A percentile compares a stretch with the other conserved stretches of the same genome.
phyloP scores from a whole-genome alignment of 352 stramenopile species.

The Phytophthora cryptogea region DNA sequence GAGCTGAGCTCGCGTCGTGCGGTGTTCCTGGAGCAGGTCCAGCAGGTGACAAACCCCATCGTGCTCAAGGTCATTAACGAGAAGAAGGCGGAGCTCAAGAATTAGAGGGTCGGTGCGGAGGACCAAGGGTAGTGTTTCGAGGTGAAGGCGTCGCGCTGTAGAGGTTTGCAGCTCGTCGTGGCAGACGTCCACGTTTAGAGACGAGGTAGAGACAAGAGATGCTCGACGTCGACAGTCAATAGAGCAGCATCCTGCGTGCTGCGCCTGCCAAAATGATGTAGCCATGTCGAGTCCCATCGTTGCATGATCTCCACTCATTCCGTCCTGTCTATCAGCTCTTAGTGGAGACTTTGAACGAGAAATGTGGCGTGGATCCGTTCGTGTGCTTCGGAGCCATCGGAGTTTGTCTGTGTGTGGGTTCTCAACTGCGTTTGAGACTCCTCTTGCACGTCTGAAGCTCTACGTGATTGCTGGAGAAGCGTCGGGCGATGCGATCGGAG shows the following conservation, averaged over 20 bases:
- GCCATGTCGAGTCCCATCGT: constrained; percentile 19
- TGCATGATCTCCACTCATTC: constrained; percentile 16
- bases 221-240: constrained; percentile 35
- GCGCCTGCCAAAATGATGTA: constrained; percentile 28
- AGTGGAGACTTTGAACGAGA: constrained; percentile 17
- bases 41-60: constrained; percentile 61
- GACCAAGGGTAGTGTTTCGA: constrained; percentile 18
- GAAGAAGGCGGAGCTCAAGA: constrained; percentile 62
- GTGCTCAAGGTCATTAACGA: constrained; percentile 67
- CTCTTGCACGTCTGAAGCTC: constrained; percentile 27
- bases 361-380: constrained; percentile 23
- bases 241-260: constrained; percentile 34
- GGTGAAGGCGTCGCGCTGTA: constrained; percentile 18
- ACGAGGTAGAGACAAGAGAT: constrained; percentile 37
- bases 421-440: constrained; percentile 12
- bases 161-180: constrained; percentile 5
- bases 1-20: constrained; percentile 43
- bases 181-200: constrained; percentile 17
- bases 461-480: constrained; percentile 78
- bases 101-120: constrained; percentile 31
- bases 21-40: constrained; percentile 54
- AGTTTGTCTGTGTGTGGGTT: constrained; percentile 17
- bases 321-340: constrained; percentile 12
- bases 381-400: constrained; percentile 3
- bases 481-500: constrained; percentile 77